These are phyloP conservation scores for Termitomyces bulborhizus DNA, from an alignment of 768 basidiomycete genomes.

Conservation along the genomic window DNA sequence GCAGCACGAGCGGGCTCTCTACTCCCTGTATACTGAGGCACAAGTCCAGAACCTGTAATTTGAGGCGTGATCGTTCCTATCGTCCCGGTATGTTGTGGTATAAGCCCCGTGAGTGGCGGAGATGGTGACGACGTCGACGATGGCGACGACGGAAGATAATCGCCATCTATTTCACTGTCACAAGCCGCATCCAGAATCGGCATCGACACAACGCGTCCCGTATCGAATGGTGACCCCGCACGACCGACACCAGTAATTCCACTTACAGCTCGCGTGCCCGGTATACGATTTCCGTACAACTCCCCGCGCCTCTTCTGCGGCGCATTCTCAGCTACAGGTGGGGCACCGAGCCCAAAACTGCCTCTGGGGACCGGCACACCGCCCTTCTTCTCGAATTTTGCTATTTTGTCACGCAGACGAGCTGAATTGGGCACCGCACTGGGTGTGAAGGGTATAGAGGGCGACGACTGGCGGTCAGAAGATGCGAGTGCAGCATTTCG, in stretches of 20 bases:
- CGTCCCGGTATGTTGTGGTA: slow-evolving; percentile 6
- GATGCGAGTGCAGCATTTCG: slow-evolving; percentile 28
- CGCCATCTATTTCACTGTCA: slow-evolving; percentile 18
- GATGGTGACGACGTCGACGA: slow-evolving; percentile 23
- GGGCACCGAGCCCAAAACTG: slow-evolving; percentile 64
- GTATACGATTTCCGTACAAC: slow-evolving; percentile 71
- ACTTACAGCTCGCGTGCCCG: slow-evolving; percentile 27
- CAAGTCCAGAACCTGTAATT: not conserved
- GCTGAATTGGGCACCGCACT: slow-evolving; percentile 20
- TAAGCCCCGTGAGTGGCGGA: slow-evolving; percentile 5
- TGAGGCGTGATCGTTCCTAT: slow-evolving; percentile 3
- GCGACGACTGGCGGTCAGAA: slow-evolving; percentile 18
- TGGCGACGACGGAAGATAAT: slow-evolving; percentile 19
- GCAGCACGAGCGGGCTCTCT: slow-evolving; percentile 22
- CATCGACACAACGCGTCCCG: slow-evolving; percentile 25
- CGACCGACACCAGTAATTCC: slow-evolving; percentile 15
- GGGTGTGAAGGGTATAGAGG: slow-evolving; percentile 12
- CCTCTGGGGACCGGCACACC: slow-evolving; percentile 71
- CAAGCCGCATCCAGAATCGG: slow-evolving; percentile 9
- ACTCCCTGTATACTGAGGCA: slow-evolving; percentile 12
- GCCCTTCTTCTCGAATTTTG: slow-evolving; percentile 75
- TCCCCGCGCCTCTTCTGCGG: slow-evolving; percentile 52
- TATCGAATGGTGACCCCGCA: slow-evolving; percentile 15
- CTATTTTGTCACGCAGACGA: slow-evolving; percentile 60
- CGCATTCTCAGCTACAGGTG: slow-evolving; percentile 42